Conservation (phyloP, 2,329 filamentous ascomycete genomes). For the Verticillium zaregamsianum region DNA sequence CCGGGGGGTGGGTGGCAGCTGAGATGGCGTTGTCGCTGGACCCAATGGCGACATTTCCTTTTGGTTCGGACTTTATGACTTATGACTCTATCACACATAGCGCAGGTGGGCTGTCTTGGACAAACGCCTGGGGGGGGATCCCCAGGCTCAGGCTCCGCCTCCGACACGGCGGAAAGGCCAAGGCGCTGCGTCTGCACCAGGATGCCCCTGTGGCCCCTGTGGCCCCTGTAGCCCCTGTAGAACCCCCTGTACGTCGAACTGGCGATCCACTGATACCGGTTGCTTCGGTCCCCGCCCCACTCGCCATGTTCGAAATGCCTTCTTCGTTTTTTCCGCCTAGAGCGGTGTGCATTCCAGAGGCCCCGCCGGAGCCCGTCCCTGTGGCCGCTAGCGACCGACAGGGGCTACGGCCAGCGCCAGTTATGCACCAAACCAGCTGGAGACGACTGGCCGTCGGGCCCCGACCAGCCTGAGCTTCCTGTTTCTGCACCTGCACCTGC, state of each 20-base stretch:
- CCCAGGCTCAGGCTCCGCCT: not conserved
- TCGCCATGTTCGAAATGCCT: not conserved
- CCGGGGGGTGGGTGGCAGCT: not conserved
- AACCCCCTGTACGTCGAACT: not conserved
- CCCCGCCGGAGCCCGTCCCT: not conserved
- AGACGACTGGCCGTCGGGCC: not conserved
- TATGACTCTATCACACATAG: not conserved
- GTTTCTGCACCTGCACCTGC: not conserved
- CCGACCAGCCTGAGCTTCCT: not conserved
- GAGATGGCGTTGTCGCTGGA: not conserved
- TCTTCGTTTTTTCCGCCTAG: not conserved
- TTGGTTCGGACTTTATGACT: too few species aligned
- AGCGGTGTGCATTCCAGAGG: not conserved
- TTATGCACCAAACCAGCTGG: constrained; percentile 1
- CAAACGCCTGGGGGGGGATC: not conserved
- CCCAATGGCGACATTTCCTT: constrained; percentile 1
- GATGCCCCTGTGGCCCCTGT: not conserved
- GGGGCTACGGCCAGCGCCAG: not conserved
- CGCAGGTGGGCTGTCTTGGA: not conserved
- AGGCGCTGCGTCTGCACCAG: not conserved
- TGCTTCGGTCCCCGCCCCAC: not conserved
- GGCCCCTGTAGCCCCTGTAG: too few species aligned
- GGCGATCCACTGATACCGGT: not conserved
- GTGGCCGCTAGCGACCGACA: not conserved
- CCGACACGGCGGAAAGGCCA: not conserved